phyloP scores from a whole-genome alignment of 768 basidiomycete genomes.

The Naganishia vaughanmartiniae region DNA sequence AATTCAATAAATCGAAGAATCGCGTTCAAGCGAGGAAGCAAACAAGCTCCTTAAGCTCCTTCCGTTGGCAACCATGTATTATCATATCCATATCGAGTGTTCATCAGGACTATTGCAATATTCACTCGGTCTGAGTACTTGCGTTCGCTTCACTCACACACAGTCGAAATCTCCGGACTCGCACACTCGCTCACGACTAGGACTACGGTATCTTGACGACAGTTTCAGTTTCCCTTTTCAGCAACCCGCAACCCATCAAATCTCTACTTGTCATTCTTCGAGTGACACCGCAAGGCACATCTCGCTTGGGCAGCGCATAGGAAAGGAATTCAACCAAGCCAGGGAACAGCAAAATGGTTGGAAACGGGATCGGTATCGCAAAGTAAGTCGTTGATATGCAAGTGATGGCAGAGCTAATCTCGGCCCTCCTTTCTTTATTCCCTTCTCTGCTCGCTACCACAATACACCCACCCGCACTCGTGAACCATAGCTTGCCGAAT shows the following conservation, averaged over 20 bases:
- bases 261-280: not conserved
- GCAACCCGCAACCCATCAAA: not conserved
- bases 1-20: too few species aligned
- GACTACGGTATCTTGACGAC: not conserved
- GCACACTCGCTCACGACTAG: not conserved
- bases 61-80: not conserved
- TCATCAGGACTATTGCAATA: not conserved
- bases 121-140: not conserved
- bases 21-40: slow-evolving; percentile 1
- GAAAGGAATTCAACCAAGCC: not conserved
- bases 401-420: not conserved
- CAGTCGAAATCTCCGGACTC: not conserved
- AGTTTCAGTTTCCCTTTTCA: too few species aligned
- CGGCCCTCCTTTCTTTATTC: not conserved
- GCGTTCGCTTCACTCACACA: not conserved
- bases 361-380: slow-evolving; percentile 49
- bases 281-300: too few species aligned
- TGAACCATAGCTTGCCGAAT: slow-evolving; percentile 76
- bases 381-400: slow-evolving; percentile 40
- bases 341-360: slow-evolving; percentile 36
- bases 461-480: slow-evolving; percentile 5
- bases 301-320: not conserved
- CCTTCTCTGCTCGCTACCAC: not conserved
- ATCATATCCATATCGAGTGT: not conserved
- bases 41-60: not conserved